Evolutionary conservation across 1,284 basidiomycete genomes (phyloP), one percentile per base, ranked within the genome.

Genomic region (Tylopilus orsonianus): DNA sequence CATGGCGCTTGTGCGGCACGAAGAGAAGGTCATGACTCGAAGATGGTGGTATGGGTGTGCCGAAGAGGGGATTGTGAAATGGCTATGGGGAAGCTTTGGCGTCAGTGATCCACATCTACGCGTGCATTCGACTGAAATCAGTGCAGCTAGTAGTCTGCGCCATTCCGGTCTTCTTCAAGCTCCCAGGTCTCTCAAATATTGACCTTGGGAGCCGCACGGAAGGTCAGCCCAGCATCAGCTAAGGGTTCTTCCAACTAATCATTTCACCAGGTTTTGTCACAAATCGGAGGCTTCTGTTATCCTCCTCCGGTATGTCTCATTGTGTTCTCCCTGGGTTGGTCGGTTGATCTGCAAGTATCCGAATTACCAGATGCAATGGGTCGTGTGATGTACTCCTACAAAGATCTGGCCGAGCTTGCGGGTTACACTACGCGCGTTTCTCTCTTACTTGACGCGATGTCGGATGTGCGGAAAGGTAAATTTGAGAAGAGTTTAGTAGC

Each of bases 1-100:
- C 70, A 90, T 91, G 47, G 83, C 83, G 5, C 76, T 97, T 24
- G 80, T 97, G 56, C 88, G 86, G 66, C 96, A 99, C 61, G 89
- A 95, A 67, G 90, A 91, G 62, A 79, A 81, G 48, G 87, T 97
- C 3, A 77, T 96, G 59, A 73, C 80, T 37, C 85, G 89, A 52
- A 78, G 89, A 24, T 90, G 96, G 76, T 92, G 88, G 83, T 93
- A 97, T 68, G 86, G 89, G 2, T 92, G 94, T 70, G 80, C 86
- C 8, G 94, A 97, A 66, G 96, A 99, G 68, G 93, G 93, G 2
- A 87, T 99, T 49, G 89, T 98, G 63, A 98, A 98, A 70, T 96
- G 95, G 95, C 66, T 95, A 13, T 98, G 96, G 96, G 95, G 95
- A 56, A 89, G 87, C 63, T 88, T 97, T 62, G 95, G 95, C 20